Conservation (phyloP, 805 yeast genomes). For the Yarrowia porcina region DNA sequence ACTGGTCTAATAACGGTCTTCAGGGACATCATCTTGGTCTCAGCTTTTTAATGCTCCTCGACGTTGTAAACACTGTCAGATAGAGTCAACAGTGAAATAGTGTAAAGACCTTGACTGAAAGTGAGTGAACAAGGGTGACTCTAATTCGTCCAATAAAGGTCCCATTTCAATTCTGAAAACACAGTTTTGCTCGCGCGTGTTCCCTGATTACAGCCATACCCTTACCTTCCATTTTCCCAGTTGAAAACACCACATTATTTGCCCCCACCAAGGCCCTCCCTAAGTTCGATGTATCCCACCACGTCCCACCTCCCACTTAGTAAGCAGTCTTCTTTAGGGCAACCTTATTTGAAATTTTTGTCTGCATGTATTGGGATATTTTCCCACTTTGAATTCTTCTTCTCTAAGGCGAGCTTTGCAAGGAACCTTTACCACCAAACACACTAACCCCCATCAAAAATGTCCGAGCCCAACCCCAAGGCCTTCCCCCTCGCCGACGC, state of each 20-base stretch:
- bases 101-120: not conserved
- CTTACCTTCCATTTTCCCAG: no score
- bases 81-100: not conserved
- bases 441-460: conserved; percentile 35
- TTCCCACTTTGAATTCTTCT: conserved; percentile 10
- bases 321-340: conserved; percentile 8
- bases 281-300: not conserved
- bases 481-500: conserved; percentile 99
- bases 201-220: no score
- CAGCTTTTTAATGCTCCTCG: no score
- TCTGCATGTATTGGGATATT: not conserved
- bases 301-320: not conserved
- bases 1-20: no score
- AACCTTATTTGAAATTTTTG: conserved; percentile 25
- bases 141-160: not conserved
- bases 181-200: no score
- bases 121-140: no score
- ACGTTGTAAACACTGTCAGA: no score
- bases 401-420: conserved; percentile 40
- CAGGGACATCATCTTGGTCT: no score
- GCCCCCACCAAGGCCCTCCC: not conserved
- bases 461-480: conserved; percentile 90
- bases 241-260: not conserved
- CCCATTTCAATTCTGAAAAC: not conserved
- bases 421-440: conserved; percentile 37